Evolutionary conservation across 257 asterid species (phyloP).

Genomic region (Nicotiana tabacum): DNA sequence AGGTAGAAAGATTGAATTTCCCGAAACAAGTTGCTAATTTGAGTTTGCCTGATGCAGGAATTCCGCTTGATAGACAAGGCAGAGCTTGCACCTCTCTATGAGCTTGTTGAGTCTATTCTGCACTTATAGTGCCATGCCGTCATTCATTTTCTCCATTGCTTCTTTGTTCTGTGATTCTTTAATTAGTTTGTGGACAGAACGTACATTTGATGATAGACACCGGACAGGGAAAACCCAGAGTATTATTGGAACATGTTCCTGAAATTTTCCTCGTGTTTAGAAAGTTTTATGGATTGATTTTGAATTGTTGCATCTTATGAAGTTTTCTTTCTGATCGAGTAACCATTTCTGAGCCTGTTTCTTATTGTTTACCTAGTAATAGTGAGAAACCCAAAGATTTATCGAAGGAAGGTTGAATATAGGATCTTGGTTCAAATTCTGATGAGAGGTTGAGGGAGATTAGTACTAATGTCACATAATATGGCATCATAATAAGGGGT

Average conservation of each 20-base stretch:
- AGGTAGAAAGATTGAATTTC: neutral
- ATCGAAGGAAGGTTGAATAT: neutral
- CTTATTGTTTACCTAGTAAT: neutral
- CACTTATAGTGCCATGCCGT: neutral
- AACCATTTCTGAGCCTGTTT: neutral
- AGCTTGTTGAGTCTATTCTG: constrained; percentile 59
- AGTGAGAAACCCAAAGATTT: neutral
- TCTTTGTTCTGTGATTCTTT: neutral
- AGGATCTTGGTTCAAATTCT: neutral
- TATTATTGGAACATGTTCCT: neutral
- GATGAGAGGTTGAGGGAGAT: neutral
- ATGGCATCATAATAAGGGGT: neutral
- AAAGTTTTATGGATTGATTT: neutral
- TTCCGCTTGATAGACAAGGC: constrained; percentile 70
- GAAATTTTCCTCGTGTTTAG: neutral
- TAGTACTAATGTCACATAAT: neutral
- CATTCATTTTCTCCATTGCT: neutral
- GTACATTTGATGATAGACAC: neutral
- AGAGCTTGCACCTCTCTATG: constrained; percentile 84
- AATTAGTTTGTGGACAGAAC: neutral
- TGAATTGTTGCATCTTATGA: neutral
- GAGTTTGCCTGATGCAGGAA: constrained; percentile 43
- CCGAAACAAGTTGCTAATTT: neutral
- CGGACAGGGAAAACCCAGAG: neutral
- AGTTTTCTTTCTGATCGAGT: neutral